Evolutionary conservation across 139 green algal genomes (phyloP), one percentile per base, ranked within the genome.

Genomic region (Coccomyxa sp.): DNA sequence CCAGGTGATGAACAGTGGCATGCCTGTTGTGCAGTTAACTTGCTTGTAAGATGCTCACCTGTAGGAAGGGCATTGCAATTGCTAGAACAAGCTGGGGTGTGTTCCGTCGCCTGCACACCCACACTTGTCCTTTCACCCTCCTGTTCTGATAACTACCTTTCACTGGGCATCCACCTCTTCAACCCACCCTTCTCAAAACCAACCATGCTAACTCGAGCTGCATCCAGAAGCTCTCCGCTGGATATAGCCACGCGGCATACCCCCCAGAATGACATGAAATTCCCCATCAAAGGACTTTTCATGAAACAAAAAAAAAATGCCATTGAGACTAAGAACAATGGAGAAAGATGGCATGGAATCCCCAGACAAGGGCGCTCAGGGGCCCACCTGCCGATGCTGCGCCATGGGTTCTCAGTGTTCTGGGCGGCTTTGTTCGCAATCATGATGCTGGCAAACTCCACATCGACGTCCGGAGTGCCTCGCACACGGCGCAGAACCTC

Each of bases 401-500:
- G 77, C 83, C 83, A 86, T 0, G 83, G 83, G 57, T 83, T 86
- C 67, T 80, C 83, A 28, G 80, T 75, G 67, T 51, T 58, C 51
- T 77, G 76, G 38, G 76, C 25, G 16, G 57, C 83, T 58, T 86
- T 79, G 31, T 83, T 80, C 27, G 83, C 83, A 67, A 81, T 13
- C 79, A 86, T 68, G 67, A 86, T 86, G 78, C 60, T 83, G 51
- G 81, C 58, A 67, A 81, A 86, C 79, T 86, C 83, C 1, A 76
- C 25, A 57, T 89, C 79, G 10, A 93, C 86, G 38, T 90, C 82
- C 16, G 90, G 51, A 17, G 82, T 87, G 59, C 92, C 91, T 0
- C 92, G 86, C 68, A 94, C 85, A 4, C 80, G 76, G 80, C 89
- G 59, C 79, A 96, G 87, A 58, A 95, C 88, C 0, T 30, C 21